Evolutionary conservation across 208 protist genomes (phyloP), one percentile per base, ranked within the genome.

Genomic region (Leishmania tropica): DNA sequence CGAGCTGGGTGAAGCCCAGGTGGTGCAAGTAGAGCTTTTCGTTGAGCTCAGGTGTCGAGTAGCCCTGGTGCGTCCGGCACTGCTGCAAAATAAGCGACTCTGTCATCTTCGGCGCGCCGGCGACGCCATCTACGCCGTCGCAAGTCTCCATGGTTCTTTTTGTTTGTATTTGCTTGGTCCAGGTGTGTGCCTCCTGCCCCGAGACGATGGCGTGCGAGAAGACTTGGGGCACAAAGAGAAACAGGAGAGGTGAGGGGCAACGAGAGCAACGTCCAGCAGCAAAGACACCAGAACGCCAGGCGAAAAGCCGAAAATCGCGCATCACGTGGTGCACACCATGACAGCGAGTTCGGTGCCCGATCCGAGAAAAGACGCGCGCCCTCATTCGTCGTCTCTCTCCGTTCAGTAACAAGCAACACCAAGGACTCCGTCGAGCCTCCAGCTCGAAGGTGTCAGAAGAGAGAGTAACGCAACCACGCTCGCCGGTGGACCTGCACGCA

Each of bases 1-100:
- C 81, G 28, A 99, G 93, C 8, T 71, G 83, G 4, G 75, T 60
- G 75, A 99, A 96, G 56, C 96, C 89, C 42, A 94, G 67, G 86
- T 97, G 97, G 81, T 99, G 94, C 60, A 99, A 89, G 78, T 99
- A 99, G 0, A 99, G 81, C 74, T 91, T 97, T 72, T 98, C 93
- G 80, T 99, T 99, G 54, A 99, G 87, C 76, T 98, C 90, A 2
- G 97, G 96, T 56, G 96, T 99, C 54, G 74, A 83, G 83, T 94
- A 98, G 28, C 93, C 94, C 28, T 89, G 68, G 72, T 95, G 87
- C 53, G 78, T 85, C 78, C 89, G 93, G 83, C 95, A 98, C 79
- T 94, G 85, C 54, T 75, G 82, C 3, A 86, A 60, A 67, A 98
- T 83, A 60, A 88, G 54, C 65, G 88, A 79, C 67, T 94, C 87